Conservation (phyloP, 805 yeast species). For the Wickerhamiella hasegawae region DNA sequence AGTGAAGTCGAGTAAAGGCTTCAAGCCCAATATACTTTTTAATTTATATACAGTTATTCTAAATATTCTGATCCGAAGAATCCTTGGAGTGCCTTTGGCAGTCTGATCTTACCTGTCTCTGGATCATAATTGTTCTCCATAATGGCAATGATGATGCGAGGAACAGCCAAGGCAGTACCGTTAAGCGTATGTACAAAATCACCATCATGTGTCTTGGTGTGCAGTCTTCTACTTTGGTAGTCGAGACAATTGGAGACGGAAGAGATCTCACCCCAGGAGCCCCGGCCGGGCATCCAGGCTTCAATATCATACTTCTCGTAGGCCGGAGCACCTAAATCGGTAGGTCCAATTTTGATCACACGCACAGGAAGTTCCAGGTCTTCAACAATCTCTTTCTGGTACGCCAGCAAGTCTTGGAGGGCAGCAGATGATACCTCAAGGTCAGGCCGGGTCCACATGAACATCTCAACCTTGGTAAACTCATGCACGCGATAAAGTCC, state of each 20-base stretch:
- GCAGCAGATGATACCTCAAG: slow-evolving; percentile 18
- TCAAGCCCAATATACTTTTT: no score
- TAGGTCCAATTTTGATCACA: slow-evolving; percentile 74
- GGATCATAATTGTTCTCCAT: slow-evolving; percentile 56
- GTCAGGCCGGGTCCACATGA: slow-evolving; percentile 41
- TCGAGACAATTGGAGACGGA: slow-evolving; percentile 88
- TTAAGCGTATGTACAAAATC: slow-evolving; percentile 66
- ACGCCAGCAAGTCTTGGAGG: slow-evolving; percentile 35
- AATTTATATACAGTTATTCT: no score
- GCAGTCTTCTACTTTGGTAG: slow-evolving; percentile 72
- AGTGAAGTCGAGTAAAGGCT: no score
- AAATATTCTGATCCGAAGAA: background rate
- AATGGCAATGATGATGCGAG: slow-evolving; percentile 78
- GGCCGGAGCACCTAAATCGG: slow-evolving; percentile 90
- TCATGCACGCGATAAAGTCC: slow-evolving; percentile 94
- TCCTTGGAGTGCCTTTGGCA: slow-evolving; percentile 11
- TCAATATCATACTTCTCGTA: slow-evolving; percentile 83
- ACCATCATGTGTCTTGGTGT: slow-evolving; percentile 29
- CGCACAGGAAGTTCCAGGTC: slow-evolving; percentile 67
- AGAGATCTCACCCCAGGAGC: slow-evolving; percentile 81
- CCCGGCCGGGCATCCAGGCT: slow-evolving; percentile 97
- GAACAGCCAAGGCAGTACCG: slow-evolving; percentile 94
- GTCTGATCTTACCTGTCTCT: slow-evolving; percentile 4
- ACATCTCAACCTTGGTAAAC: slow-evolving; percentile 86
- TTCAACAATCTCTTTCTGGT: slow-evolving; percentile 49